Percentiles rank a stretch among this genome's conserved stretches.
These are phyloP conservation scores for Kregervanrija fluxuum DNA, from an alignment of 805 yeast genomes.

Conservation along the genomic window DNA sequence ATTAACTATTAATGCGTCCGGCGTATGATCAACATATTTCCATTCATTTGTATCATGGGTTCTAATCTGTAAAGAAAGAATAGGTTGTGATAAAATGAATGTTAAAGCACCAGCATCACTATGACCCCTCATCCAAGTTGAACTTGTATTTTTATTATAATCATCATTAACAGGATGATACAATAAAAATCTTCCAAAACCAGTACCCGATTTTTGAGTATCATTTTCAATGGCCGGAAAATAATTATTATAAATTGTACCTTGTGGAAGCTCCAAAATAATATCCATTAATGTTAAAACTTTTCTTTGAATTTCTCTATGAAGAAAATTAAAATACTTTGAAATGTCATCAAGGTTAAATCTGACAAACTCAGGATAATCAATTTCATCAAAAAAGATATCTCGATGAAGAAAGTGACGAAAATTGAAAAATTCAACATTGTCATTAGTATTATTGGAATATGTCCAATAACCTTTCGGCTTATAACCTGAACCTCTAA, in stretches of 20 bases:
- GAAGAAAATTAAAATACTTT: conserved; percentile 33
- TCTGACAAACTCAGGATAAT: conserved; percentile 35
- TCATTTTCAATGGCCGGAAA: conserved; percentile 30
- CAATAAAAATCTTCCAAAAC: conserved; percentile 32
- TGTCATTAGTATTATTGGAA: conserved; percentile 35
- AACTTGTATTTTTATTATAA: conserved; percentile 26
- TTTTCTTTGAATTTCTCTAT: conserved; percentile 30
- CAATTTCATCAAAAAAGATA: conserved; percentile 21
- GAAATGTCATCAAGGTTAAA: conserved; percentile 34
- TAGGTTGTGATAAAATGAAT: conserved; percentile 35
- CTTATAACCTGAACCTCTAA: conserved; percentile 41
- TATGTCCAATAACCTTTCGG: conserved; percentile 43
- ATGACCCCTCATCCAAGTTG: conserved; percentile 42
- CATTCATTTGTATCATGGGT: conserved; percentile 31
- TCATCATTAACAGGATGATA: conserved; percentile 29
- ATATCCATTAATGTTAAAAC: conserved; percentile 36
- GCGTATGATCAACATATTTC: conserved; percentile 34
- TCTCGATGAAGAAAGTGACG: conserved; percentile 32
- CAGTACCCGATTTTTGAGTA: conserved; percentile 30
- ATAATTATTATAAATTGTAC: conserved; percentile 31
- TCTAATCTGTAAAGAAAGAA: conserved; percentile 33
- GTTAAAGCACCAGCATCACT: conserved; percentile 37
- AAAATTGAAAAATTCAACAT: conserved; percentile 38
- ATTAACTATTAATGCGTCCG: conserved; percentile 33
- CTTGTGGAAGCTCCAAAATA: conserved; percentile 41